Evolutionary conservation across 495 filamentous ascomycete genomes (phyloP).

Genomic region (Lepraria neglecta): DNA sequence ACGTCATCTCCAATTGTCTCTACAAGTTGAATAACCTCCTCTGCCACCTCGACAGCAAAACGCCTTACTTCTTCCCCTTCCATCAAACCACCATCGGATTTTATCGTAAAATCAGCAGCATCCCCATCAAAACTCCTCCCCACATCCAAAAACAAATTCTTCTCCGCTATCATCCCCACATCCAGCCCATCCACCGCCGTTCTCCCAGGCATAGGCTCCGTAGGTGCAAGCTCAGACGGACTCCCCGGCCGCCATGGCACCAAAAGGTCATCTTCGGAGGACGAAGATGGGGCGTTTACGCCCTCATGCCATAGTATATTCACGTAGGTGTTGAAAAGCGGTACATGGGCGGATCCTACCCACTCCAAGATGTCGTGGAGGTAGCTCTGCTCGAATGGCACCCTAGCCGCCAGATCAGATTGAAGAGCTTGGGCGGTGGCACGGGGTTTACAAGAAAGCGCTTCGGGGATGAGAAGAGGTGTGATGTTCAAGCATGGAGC

Average conservation of each 20-base stretch:
- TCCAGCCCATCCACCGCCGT: constrained; percentile 30
- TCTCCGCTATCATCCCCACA: constrained; percentile 27
- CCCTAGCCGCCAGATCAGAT: constrained; percentile 29
- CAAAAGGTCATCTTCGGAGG: not conserved
- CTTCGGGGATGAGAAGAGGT: constrained; percentile 27
- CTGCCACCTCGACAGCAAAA: constrained; percentile 26
- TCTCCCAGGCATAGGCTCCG: not conserved
- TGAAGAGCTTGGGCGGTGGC: constrained; percentile 24
- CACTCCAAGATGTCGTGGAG: constrained; percentile 27
- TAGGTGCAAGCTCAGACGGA: not conserved
- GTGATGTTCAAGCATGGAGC: constrained; percentile 34
- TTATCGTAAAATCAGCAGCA: constrained; percentile 31
- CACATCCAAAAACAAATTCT: constrained; percentile 35
- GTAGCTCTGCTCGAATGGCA: constrained; percentile 33
- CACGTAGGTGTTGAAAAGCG: constrained; percentile 35
- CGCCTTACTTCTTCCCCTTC: constrained; percentile 24
- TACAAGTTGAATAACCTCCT: constrained; percentile 18
- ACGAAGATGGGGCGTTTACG: no score
- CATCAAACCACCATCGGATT: constrained; percentile 30
- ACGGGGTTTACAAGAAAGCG: not conserved
- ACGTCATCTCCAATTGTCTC: not conserved
- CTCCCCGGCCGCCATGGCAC: not conserved
- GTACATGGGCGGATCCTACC: constrained; percentile 16
- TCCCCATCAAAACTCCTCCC: constrained; percentile 27
- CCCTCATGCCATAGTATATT: constrained; percentile 33